Evolutionary conservation across 2,329 filamentous ascomycete species (phyloP).

Genomic region (Xylaria sp.): DNA sequence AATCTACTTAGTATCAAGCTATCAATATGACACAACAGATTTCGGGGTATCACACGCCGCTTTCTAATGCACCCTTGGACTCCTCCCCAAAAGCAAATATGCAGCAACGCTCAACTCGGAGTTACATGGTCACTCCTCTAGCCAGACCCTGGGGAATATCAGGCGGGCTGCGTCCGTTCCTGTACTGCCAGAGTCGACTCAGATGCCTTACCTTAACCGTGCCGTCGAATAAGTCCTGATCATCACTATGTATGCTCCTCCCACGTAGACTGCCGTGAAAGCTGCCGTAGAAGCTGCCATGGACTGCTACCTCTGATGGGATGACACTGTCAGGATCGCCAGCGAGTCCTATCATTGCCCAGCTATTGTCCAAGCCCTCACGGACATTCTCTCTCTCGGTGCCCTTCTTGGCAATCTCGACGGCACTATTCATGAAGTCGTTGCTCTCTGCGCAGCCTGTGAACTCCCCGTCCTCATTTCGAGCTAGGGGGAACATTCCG

Average conservation of each 20-base stretch:
- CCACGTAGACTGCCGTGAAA: conserved; percentile 44
- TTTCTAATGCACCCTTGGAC: not conserved
- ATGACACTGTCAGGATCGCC: conserved; percentile 26
- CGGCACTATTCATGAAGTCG: conserved; percentile 65
- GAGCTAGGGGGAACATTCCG: conserved; percentile 62
- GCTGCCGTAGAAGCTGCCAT: conserved; percentile 46
- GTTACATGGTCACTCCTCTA: conserved; percentile 38
- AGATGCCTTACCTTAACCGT: conserved; percentile 63
- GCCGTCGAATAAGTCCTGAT: conserved; percentile 39
- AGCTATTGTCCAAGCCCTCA: conserved; percentile 56
- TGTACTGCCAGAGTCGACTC: conserved; percentile 66
- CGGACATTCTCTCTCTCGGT: conserved; percentile 51
- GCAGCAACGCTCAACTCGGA: no score
- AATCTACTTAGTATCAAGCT: conserved; percentile 6
- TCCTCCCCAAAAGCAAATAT: not conserved
- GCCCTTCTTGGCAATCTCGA: conserved; percentile 53
- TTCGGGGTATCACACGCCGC: not conserved
- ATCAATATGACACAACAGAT: not conserved
- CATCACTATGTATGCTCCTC: conserved; percentile 36
- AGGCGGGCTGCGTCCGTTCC: conserved; percentile 62
- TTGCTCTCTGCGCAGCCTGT: conserved; percentile 54
- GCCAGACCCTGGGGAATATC: conserved; percentile 47
- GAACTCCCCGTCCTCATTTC: conserved; percentile 49
- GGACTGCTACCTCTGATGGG: conserved; percentile 44
- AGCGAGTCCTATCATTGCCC: conserved; percentile 45